phyloP scores from a whole-genome alignment of 352 stramenopile species.

The Globisporangium canariense region DNA sequence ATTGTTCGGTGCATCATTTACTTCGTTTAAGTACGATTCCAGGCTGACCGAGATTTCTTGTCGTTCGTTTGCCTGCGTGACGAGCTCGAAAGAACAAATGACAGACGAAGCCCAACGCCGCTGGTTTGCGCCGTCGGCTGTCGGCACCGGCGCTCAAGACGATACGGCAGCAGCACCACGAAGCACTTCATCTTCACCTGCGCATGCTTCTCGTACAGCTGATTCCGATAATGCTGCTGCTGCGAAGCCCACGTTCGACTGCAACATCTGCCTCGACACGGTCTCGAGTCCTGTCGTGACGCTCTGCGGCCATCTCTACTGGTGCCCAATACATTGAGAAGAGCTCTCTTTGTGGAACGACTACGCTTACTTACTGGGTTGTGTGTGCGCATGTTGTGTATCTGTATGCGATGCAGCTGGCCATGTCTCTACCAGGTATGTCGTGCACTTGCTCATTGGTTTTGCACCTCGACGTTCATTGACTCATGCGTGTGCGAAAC shows the following conservation, averaged over 20 bases:
- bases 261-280: conserved; percentile 89
- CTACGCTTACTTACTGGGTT: neutral
- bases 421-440: conserved; percentile 81
- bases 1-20: no score
- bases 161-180: neutral
- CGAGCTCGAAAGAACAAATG: neutral
- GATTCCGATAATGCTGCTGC: neutral
- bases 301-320: conserved; percentile 89
- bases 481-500: neutral
- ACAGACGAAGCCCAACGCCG: conserved; percentile 3
- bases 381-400: conserved; percentile 7
- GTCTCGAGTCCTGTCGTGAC: conserved; percentile 87
- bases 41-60: neutral
- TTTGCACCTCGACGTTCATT: neutral
- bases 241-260: conserved; percentile 60
- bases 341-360: neutral
- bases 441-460: neutral
- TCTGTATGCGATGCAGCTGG: conserved; percentile 38
- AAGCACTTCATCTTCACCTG: neutral
- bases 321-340: conserved; percentile 28
- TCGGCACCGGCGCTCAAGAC: neutral
- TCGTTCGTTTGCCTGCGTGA: neutral
- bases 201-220: neutral
- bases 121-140: conserved; percentile 7
- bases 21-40: neutral